Evolutionary conservation across 2,329 filamentous ascomycete genomes (phyloP).

Genomic region (Phyllosticta citribraziliensis): DNA sequence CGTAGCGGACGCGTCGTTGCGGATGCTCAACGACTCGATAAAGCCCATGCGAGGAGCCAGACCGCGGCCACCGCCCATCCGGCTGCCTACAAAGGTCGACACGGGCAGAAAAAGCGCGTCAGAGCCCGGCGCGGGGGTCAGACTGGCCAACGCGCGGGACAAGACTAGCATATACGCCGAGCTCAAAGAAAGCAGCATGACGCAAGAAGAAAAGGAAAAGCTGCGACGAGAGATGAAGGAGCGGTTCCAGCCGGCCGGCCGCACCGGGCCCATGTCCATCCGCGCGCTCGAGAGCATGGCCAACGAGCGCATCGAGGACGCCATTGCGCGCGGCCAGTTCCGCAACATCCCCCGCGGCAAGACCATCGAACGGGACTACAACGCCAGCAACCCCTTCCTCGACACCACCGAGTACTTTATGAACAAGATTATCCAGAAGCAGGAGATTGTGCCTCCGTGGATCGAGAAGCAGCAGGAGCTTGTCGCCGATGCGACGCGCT

Average conservation of each 20-base stretch:
- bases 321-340: conserved; percentile 86
- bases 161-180: conserved; percentile 46
- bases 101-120: conserved; percentile 31
- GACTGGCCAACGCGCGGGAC: conserved; percentile 50
- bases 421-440: conserved; percentile 96
- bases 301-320: conserved; percentile 87
- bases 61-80: conserved; percentile 16
- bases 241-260: conserved; percentile 63
- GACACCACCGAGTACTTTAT: conserved; percentile 96
- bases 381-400: conserved; percentile 78
- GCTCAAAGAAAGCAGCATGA: conserved; percentile 45
- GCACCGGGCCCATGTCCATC: conserved; percentile 65
- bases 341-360: conserved; percentile 72
- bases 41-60: conserved; percentile 35
- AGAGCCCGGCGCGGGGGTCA: conserved; percentile 25
- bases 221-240: conserved; percentile 67
- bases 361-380: conserved; percentile 68
- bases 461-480: conserved; percentile 98
- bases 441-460: conserved; percentile 94
- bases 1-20: conserved; percentile 63
- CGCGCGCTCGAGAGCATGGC: conserved; percentile 73
- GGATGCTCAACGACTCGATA: conserved; percentile 58
- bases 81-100: conserved; percentile 30
- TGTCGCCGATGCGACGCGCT: conserved; percentile 55
- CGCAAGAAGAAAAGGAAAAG: conserved; percentile 60